phyloP scores from a whole-genome alignment of 2,329 filamentous ascomycete species.

The Magnaporthiopsis rhizophila region DNA sequence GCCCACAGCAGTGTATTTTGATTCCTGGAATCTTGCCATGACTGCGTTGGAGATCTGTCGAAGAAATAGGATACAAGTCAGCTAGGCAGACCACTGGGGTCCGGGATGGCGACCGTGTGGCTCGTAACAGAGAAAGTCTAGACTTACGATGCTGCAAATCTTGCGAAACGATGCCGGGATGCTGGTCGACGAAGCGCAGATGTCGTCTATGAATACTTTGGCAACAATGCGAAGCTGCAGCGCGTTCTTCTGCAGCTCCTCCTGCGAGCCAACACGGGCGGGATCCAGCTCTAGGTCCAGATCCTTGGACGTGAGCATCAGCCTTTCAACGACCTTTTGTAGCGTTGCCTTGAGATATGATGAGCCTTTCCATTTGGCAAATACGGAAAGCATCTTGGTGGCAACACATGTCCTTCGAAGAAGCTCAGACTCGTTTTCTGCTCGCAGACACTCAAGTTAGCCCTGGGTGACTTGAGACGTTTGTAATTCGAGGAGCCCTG shows the following conservation, averaged over 20 bases:
- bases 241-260: conserved; percentile 59
- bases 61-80: background rate
- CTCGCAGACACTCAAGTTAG: background rate
- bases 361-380: conserved; percentile 63
- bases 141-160: conserved; percentile 57
- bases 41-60: conserved; percentile 54
- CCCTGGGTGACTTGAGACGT: background rate
- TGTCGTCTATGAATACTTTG: conserved; percentile 65
- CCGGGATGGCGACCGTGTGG: too few species aligned
- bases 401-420: conserved; percentile 61
- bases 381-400: conserved; percentile 66
- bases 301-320: conserved; percentile 60
- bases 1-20: conserved; percentile 64
- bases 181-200: conserved; percentile 52
- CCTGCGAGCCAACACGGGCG: conserved; percentile 46
- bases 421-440: conserved; percentile 60
- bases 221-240: conserved; percentile 58
- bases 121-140: background rate
- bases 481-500: conserved; percentile 12
- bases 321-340: conserved; percentile 57
- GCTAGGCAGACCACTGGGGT: background rate
- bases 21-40: conserved; percentile 55
- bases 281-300: conserved; percentile 62
- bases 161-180: conserved; percentile 58
- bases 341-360: conserved; percentile 56